Evolutionary conservation across 176 grass and related monocot species (phyloP).

Genomic region (Ampelocalamus luodianensis): DNA sequence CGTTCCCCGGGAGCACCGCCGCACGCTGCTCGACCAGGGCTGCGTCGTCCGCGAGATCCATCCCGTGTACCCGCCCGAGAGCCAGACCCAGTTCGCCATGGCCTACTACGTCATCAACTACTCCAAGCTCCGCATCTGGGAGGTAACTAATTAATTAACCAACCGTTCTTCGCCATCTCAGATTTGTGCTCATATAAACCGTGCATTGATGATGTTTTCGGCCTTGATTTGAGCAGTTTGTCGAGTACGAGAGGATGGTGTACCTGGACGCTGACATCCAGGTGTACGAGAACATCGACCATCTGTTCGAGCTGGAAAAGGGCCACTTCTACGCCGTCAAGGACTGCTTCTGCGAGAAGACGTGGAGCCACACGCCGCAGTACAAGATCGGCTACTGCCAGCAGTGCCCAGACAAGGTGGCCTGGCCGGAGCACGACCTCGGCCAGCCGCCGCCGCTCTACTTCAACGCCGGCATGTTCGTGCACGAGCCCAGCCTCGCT

Average conservation of each 20-base stretch:
- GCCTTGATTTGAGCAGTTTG: constrained; percentile 47
- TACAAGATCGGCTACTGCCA: constrained; percentile 80
- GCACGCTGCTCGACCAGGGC: constrained; percentile 47
- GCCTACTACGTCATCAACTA: constrained; percentile 96
- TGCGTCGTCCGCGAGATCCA: constrained; percentile 76
- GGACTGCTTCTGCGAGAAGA: constrained; percentile 98
- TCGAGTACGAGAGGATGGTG: constrained; percentile 77
- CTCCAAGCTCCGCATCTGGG: constrained; percentile 97
- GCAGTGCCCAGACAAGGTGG: constrained; percentile 58
- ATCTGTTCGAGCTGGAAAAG: constrained; percentile 58
- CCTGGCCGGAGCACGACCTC: constrained; percentile 54
- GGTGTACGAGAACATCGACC: constrained; percentile 72
- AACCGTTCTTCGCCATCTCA: background rate
- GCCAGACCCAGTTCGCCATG: constrained; percentile 81
- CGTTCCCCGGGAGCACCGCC: constrained; percentile 61
- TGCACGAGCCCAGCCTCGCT: constrained; percentile 60
- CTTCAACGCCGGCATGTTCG: constrained; percentile 94
- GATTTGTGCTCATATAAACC: too few species aligned
- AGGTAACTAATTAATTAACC: constrained; percentile 32
- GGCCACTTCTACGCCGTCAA: constrained; percentile 66
- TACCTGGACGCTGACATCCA: constrained; percentile 87
- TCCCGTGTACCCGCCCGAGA: constrained; percentile 73
- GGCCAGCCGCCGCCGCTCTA: constrained; percentile 64
- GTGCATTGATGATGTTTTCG: background rate
- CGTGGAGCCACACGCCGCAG: constrained; percentile 81